Conservation (phyloP, 305 asterid species). For the Rubia occidens region DNA sequence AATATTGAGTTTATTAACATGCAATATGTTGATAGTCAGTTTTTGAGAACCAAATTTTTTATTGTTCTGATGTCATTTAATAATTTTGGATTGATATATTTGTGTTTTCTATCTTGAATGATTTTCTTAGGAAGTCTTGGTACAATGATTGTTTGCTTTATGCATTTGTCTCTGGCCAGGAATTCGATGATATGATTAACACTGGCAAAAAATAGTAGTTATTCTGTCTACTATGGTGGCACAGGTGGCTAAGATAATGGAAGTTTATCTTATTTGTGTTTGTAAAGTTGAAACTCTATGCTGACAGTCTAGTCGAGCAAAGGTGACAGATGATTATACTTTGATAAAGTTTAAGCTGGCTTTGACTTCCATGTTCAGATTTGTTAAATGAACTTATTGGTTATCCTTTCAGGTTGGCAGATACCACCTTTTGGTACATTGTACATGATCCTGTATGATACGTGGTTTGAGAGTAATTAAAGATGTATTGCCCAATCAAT, state of each 20-base stretch:
- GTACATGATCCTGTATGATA: constrained; percentile 96
- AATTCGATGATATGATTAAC: neutral
- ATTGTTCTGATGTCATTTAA: too few relatives aligned
- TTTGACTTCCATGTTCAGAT: constrained; percentile 8
- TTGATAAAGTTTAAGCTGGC: constrained; percentile 2
- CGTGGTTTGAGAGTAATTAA: constrained; percentile 94
- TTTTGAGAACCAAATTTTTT: neutral
- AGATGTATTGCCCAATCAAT: constrained; percentile 65
- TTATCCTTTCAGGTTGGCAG: constrained; percentile 62
- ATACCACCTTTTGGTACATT: constrained; percentile 95
- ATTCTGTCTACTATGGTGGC: constrained; percentile 7
- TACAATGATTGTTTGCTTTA: neutral
- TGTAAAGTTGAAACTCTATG: constrained; percentile 94
- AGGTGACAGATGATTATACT: constrained; percentile 38
- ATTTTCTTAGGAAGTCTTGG: neutral
- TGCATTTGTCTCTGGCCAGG: neutral
- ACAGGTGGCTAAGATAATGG: constrained; percentile 75
- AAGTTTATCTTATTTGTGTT: constrained; percentile 92
- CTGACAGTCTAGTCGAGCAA: constrained; percentile 87
- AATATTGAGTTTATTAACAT: neutral
- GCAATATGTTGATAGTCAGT: neutral
- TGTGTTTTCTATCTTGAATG: neutral
- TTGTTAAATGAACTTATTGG: constrained; percentile 14
- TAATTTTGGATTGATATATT: too few relatives aligned
- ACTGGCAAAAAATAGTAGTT: constrained; percentile 4